Evolutionary conservation across 2,329 filamentous ascomycete species (phyloP).

Genomic region (Akanthomyces uredinophilus): DNA sequence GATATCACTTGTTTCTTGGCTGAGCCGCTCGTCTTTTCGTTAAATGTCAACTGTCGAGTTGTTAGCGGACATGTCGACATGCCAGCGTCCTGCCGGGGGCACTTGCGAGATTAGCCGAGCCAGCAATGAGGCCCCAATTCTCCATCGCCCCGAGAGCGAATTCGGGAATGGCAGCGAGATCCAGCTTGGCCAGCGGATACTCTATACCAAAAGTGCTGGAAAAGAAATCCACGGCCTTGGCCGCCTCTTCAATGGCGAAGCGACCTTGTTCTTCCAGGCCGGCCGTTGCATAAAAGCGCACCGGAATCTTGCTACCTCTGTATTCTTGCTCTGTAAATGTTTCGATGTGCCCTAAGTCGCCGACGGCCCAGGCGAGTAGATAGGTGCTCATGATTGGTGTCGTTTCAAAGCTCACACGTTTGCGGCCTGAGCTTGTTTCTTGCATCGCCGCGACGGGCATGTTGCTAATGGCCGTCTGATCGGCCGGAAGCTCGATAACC

Average conservation of each 20-base stretch:
- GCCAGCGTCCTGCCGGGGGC: constrained; percentile 15
- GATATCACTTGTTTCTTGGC: constrained; percentile 87
- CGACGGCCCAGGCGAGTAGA: constrained; percentile 87
- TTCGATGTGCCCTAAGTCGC: constrained; percentile 90
- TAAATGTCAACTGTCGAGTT: constrained; percentile 56
- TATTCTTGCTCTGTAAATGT: constrained; percentile 87
- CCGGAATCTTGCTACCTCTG: constrained; percentile 80
- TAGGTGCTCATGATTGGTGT: constrained; percentile 96
- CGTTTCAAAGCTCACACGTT: constrained; percentile 86
- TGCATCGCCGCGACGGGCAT: constrained; percentile 87
- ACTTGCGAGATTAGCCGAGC: constrained; percentile 63
- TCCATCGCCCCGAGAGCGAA: constrained; percentile 97
- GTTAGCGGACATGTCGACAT: neutral
- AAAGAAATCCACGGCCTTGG: constrained; percentile 87
- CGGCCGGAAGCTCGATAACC: constrained; percentile 83
- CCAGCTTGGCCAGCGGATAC: constrained; percentile 46
- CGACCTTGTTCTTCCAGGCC: constrained; percentile 85
- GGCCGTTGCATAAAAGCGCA: constrained; percentile 89
- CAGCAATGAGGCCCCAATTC: constrained; percentile 96
- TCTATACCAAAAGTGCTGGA: constrained; percentile 86
- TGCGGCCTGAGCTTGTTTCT: constrained; percentile 65
- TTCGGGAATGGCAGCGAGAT: constrained; percentile 88
- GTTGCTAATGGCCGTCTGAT: constrained; percentile 88
- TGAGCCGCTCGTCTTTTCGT: constrained; percentile 88
- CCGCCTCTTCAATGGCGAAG: constrained; percentile 85